These are phyloP conservation scores for Westerdykella ornata DNA, from an alignment of 2,329 filamentous ascomycete genomes.

Conservation along the genomic window DNA sequence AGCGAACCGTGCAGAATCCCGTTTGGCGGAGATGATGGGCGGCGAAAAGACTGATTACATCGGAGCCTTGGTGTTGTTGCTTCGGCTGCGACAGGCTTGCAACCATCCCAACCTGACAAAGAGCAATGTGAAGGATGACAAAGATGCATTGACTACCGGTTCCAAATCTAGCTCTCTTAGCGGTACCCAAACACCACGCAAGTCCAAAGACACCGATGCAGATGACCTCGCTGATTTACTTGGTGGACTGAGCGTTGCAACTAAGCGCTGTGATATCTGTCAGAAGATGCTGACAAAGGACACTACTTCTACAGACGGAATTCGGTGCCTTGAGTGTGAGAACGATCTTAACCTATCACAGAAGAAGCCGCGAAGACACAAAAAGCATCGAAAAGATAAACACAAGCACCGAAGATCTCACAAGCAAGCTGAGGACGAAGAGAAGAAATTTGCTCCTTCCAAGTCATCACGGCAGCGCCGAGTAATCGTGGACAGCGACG, in stretches of 20 bases:
- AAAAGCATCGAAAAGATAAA: conserved; percentile 43
- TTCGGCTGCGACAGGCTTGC: conserved; percentile 85
- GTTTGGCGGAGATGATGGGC: conserved; percentile 82
- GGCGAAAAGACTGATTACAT: conserved; percentile 78
- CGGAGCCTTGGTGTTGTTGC: conserved; percentile 83
- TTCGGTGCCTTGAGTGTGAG: conserved; percentile 67
- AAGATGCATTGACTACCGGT: conserved; percentile 69
- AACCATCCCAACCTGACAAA: conserved; percentile 88
- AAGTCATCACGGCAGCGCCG: conserved; percentile 28
- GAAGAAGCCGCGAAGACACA: conserved; percentile 35
- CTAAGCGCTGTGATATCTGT: conserved; percentile 78
- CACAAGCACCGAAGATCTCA: conserved; percentile 13
- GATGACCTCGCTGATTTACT: conserved; percentile 83
- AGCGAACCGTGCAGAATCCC: conserved; percentile 76
- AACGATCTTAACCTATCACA: conserved; percentile 59
- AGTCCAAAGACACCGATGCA: conserved; percentile 55
- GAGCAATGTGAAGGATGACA: conserved; percentile 78
- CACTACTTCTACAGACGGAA: conserved; percentile 48
- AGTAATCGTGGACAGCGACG: conserved; percentile 58
- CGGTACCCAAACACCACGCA: conserved; percentile 30
- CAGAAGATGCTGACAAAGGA: conserved; percentile 58
- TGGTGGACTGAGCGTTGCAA: conserved; percentile 70
- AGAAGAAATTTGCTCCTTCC: conserved; percentile 24
- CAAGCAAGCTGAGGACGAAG: conserved; percentile 25
- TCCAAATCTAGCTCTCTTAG: conserved; percentile 38